phyloP scores from a whole-genome alignment of 75 land plant species.

The Sequoiadendron giganteum region DNA sequence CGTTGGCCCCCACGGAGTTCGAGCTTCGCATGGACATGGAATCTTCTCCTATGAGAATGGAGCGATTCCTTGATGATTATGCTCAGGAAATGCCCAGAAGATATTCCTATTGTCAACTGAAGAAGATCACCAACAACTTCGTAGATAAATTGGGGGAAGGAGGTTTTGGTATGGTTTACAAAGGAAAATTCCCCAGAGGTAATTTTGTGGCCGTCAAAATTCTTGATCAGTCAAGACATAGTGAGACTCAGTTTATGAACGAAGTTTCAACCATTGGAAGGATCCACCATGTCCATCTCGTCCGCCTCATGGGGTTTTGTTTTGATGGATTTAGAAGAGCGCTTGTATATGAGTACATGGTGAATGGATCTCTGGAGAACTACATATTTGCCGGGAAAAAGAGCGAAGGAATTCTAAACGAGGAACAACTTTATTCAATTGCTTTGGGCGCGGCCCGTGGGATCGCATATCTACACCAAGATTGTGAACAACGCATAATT shows the following conservation, averaged over 20 bases:
- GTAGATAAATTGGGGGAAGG: too few species aligned
- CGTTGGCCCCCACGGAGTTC: background rate
- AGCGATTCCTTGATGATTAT: too few species aligned
- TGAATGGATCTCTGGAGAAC: slow-evolving; percentile 22
- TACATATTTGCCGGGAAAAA: slow-evolving; percentile 8
- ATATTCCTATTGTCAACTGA: background rate
- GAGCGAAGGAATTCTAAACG: background rate
- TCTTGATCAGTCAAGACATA: too few species aligned
- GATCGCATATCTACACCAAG: slow-evolving; percentile 52
- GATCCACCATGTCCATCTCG: too few species aligned
- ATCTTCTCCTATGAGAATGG: too few species aligned
- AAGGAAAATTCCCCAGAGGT: too few species aligned
- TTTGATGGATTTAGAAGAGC: too few species aligned
- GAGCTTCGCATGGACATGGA: background rate
- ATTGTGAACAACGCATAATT: slow-evolving; percentile 39
- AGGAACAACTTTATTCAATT: slow-evolving; percentile 30
- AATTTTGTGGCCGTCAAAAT: too few species aligned
- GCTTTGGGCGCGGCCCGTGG: slow-evolving; percentile 28
- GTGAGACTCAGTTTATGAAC: too few species aligned
- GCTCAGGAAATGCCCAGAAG: background rate
- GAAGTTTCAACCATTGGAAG: too few species aligned
- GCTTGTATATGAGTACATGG: slow-evolving; percentile 7
- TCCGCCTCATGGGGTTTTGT: too few species aligned
- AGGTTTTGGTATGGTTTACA: too few species aligned
- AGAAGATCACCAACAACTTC: background rate